phyloP scores from a whole-genome alignment of 164 flowering plant genomes.

The Magnolia changhungtana region DNA sequence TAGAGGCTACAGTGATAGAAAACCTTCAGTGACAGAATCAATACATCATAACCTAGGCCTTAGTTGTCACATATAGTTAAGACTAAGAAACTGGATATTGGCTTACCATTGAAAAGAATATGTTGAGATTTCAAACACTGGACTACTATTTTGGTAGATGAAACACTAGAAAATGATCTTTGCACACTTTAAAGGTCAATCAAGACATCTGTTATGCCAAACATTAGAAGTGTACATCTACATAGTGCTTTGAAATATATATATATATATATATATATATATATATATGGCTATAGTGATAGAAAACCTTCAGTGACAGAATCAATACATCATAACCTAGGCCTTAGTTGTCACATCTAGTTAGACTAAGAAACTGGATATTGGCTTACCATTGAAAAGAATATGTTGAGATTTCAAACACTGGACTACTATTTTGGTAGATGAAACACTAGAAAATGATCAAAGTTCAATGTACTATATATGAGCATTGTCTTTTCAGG shows the following conservation, averaged over 20 bases:
- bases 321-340: not conserved
- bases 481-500: no score
- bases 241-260: no score
- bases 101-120: no score
- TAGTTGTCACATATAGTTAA: not conserved
- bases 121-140: not conserved
- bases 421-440: not conserved
- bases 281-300: no score
- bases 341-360: not conserved
- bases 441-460: not conserved
- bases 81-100: not conserved
- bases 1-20: no score
- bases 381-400: no score
- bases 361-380: not conserved
- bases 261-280: no score
- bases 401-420: no score
- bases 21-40: not conserved
- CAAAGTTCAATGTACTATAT: no score
- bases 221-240: no score
- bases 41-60: slow-evolving; percentile 2
- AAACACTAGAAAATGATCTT: not conserved
- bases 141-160: not conserved
- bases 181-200: not conserved
- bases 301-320: not conserved
- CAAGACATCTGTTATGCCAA: not conserved